phyloP scores from a whole-genome alignment of 345 rosid genomes.

The Hirschfeldia incana region DNA sequence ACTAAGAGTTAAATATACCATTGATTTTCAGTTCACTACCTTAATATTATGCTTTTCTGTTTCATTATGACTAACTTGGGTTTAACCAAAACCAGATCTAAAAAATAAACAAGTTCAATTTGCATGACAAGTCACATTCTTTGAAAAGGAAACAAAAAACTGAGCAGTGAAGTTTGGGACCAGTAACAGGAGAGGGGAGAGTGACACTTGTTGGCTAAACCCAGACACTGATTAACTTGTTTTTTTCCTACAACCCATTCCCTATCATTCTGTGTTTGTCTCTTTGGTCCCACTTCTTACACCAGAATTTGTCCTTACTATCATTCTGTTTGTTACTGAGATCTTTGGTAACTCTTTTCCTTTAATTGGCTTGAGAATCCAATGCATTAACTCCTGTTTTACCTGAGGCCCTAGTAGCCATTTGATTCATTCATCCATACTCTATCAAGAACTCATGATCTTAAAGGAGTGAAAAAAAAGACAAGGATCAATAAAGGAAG shows the following conservation, averaged over 20 bases:
- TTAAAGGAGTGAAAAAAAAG: slow-evolving; percentile 1
- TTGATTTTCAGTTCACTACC: slow-evolving; percentile 24
- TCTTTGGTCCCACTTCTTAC: slow-evolving; percentile 42
- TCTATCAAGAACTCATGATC: not conserved
- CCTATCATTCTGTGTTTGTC: slow-evolving; percentile 37
- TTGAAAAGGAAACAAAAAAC: slow-evolving; percentile 22
- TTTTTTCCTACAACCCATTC: slow-evolving; percentile 15
- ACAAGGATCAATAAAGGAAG: slow-evolving; percentile 8
- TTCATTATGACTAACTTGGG: slow-evolving; percentile 18
- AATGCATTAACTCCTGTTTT: slow-evolving; percentile 14
- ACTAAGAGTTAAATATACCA: not conserved
- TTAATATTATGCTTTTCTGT: slow-evolving; percentile 7
- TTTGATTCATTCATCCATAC: slow-evolving; percentile 1
- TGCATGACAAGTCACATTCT: slow-evolving; percentile 20
- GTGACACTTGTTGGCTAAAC: slow-evolving; percentile 37
- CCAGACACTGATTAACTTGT: slow-evolving; percentile 30
- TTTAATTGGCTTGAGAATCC: slow-evolving; percentile 37
- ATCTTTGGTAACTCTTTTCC: slow-evolving; percentile 18
- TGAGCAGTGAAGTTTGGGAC: slow-evolving; percentile 28
- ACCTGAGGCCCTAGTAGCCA: not conserved
- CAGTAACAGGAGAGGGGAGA: slow-evolving; percentile 26
- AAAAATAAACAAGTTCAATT: not conserved
- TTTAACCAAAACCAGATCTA: slow-evolving; percentile 17
- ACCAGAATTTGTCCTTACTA: slow-evolving; percentile 5
- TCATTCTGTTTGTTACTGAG: slow-evolving; percentile 32